Conservation (phyloP, 2,329 filamentous ascomycete genomes). For the Calonectria pseudoturangicola region DNA sequence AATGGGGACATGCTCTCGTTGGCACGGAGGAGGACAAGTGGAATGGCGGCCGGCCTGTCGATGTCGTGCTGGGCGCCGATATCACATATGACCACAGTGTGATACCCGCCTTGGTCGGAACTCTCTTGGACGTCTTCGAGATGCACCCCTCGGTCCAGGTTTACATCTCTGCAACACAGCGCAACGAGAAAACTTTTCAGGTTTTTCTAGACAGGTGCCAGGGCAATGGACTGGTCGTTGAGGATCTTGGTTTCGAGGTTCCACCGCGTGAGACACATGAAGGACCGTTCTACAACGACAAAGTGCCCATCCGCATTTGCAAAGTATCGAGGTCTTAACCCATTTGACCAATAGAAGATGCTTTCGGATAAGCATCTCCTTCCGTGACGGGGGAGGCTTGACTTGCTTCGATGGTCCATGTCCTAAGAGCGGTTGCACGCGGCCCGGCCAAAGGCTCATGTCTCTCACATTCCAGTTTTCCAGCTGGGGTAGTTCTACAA, state of each 20-base stretch:
- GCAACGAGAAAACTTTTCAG: conserved; percentile 81
- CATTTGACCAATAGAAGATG: conserved; percentile 39
- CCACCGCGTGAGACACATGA: conserved; percentile 65
- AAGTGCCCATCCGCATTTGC: conserved; percentile 75
- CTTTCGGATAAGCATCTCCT: conserved; percentile 16
- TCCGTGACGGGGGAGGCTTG: background rate
- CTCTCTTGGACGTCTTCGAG: conserved; percentile 77
- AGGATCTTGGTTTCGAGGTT: conserved; percentile 65
- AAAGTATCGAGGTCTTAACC: conserved; percentile 54
- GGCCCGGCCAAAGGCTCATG: conserved; percentile 33
- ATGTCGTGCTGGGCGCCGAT: conserved; percentile 84
- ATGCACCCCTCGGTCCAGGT: conserved; percentile 74
- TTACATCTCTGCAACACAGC: conserved; percentile 81
- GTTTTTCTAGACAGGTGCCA: conserved; percentile 77
- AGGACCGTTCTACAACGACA: conserved; percentile 79
- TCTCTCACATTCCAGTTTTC: conserved; percentile 50
- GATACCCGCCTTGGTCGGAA: conserved; percentile 78
- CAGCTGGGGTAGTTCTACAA: conserved; percentile 28
- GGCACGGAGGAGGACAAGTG: conserved; percentile 74
- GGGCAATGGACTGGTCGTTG: conserved; percentile 65
- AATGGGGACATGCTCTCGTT: conserved; percentile 78
- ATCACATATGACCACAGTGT: conserved; percentile 83
- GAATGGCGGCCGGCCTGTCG: conserved; percentile 68
- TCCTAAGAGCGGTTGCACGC: conserved; percentile 1
- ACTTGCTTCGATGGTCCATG: background rate